Conservation (phyloP, 495 filamentous ascomycete species). For the Cercophora newfieldiana region DNA sequence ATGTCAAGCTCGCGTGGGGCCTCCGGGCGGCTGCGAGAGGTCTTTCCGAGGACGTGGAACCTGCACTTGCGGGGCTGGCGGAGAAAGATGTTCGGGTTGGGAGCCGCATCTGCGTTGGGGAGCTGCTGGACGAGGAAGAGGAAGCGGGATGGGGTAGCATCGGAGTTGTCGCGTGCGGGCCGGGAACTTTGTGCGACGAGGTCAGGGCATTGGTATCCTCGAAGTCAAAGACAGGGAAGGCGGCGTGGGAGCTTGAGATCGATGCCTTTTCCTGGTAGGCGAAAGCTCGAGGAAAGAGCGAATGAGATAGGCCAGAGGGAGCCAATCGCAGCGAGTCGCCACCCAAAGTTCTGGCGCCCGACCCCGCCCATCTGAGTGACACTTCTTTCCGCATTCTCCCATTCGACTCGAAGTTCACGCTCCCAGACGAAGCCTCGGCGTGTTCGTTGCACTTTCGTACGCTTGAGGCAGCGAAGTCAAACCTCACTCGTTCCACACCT, state of each 20-base stretch:
- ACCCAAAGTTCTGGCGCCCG: neutral
- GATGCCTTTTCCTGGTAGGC: constrained; percentile 5
- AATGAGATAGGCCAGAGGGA: neutral
- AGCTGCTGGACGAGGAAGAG: constrained; percentile 32
- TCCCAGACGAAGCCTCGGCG: too few species aligned
- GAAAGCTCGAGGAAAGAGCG: neutral
- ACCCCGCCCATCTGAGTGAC: neutral
- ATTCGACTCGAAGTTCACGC: too few species aligned
- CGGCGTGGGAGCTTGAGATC: constrained; percentile 21
- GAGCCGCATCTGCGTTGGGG: constrained; percentile 29
- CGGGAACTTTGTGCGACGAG: constrained; percentile 26
- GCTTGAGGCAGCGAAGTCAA: neutral
- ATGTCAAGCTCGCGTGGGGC: constrained; percentile 44
- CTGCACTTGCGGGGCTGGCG: neutral
- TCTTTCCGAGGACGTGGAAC: constrained; percentile 16
- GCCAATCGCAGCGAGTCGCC: neutral
- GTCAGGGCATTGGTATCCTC: constrained; percentile 18
- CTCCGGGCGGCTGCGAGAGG: constrained; percentile 23
- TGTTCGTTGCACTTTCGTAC: neutral
- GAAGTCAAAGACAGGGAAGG: neutral
- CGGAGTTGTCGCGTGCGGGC: constrained; percentile 44
- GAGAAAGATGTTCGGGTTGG: constrained; percentile 27
- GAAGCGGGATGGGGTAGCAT: constrained; percentile 29
- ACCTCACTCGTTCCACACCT: neutral
- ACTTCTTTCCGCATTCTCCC: neutral